Evolutionary conservation across 352 stramenopile species (phyloP), one percentile per base, ranked within the genome.

Genomic region (Phytophthora ramorum): DNA sequence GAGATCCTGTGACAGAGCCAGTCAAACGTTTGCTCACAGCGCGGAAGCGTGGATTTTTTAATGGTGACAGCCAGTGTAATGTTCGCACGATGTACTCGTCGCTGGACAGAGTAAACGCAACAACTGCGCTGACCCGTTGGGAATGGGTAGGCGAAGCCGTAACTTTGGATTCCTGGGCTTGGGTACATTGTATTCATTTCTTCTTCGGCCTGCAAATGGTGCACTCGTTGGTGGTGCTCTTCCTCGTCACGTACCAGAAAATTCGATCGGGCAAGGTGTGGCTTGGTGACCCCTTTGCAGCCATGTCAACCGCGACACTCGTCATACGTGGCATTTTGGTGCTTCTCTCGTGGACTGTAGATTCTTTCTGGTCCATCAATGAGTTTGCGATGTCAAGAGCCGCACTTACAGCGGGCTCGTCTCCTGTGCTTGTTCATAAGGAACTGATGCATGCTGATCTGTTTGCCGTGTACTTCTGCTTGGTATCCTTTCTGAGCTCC

Each of bases 221-320:
- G 0, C 46, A 67, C 12, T 73, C 61, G 4, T 49, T 83, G 16
- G n/a, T 68, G 13, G 34, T 77, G 16, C 52, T 80, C 2, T 32
- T 62, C 28, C 20, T 79, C 6, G 58, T 80, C 7, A 57, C 58
- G 3, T 76, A 76, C 43, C 71, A 63, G 2, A 80, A 67, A 30
- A 12, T 78, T 16, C 40, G 44, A 2, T 58, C 43, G 0, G 70
- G 75, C 17, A 80, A 79, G 19, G 13, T 80, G 8, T 83, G 75
- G 75, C 43, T 83, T 16, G 71, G 75, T 14, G 75, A 78, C 32
- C 71, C 74, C 0, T 82, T 82, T 30, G 68, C 74, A 8, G 63
- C 71, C 10, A 61, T 76, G 32, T 80, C 68, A 8, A 69, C 52
- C 2, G 48, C 57, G 13, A 70, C 51, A 2, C 57, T 78, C 0